phyloP scores from a whole-genome alignment of 2,329 filamentous ascomycete species.

The Cladosporium colombiae region DNA sequence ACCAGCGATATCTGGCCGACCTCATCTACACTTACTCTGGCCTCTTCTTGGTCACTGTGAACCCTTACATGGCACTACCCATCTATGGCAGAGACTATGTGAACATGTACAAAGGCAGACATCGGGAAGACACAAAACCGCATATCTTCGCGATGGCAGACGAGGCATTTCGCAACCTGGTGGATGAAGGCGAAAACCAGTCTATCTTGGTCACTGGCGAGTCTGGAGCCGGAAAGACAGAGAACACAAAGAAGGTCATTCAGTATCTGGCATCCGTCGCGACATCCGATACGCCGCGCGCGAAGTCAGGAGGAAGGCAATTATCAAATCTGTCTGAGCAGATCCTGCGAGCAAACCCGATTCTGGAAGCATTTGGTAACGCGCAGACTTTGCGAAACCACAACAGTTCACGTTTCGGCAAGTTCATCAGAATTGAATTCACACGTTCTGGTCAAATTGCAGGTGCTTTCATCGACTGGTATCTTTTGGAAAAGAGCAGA shows the following conservation, averaged over 20 bases:
- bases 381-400: slow-evolving; percentile 97
- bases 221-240: slow-evolving; percentile 96
- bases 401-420: slow-evolving; percentile 97
- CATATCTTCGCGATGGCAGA: slow-evolving; percentile 99
- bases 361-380: slow-evolving; percentile 96
- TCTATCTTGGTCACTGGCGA: slow-evolving; percentile 98
- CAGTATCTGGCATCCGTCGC: slow-evolving; percentile 96
- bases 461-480: slow-evolving; percentile 98
- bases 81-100: slow-evolving; percentile 97
- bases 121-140: slow-evolving; percentile 88
- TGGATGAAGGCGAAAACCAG: slow-evolving; percentile 93
- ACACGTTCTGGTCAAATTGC: slow-evolving; percentile 83
- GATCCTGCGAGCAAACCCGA: slow-evolving; percentile 93
- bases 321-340: slow-evolving; percentile 92
- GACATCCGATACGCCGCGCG: slow-evolving; percentile 70
- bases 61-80: slow-evolving; percentile 90
- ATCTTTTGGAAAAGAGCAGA: slow-evolving; percentile 94
- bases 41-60: slow-evolving; percentile 93
- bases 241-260: slow-evolving; percentile 99
- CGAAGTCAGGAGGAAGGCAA: slow-evolving; percentile 61
- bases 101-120: slow-evolving; percentile 95
- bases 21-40: slow-evolving; percentile 98
- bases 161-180: slow-evolving; percentile 90
- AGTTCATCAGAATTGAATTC: slow-evolving; percentile 98
- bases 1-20: slow-evolving; percentile 92